Percentiles rank a stretch among this genome's conserved stretches.
phyloP scores from a whole-genome alignment of 2,329 filamentous ascomycete genomes.

The Arthrocladium fulminans region DNA sequence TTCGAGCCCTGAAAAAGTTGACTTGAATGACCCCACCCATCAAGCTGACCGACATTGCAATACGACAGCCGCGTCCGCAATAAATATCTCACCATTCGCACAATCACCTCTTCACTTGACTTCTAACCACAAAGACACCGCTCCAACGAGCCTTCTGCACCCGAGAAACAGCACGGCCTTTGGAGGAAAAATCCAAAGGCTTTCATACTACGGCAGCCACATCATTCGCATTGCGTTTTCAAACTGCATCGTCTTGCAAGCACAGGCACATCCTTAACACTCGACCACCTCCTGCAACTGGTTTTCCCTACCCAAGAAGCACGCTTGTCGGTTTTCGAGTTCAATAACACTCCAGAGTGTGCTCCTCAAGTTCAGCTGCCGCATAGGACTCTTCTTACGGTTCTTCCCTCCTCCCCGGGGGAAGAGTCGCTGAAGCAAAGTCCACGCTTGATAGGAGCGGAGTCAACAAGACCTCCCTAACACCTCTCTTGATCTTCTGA shows the following conservation, averaged over 20 bases:
- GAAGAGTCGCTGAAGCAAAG: constrained; percentile 99
- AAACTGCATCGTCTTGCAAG: constrained; percentile 37
- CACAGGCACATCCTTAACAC: constrained; percentile 40
- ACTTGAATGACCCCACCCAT: neutral
- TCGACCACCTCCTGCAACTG: constrained; percentile 36
- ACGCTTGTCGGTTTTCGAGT: constrained; percentile 16
- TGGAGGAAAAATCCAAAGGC: constrained; percentile 19
- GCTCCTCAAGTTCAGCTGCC: constrained; percentile 77
- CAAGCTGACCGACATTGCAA: constrained; percentile 2
- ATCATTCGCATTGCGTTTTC: constrained; percentile 25
- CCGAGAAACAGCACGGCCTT: constrained; percentile 14
- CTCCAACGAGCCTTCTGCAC: constrained; percentile 2
- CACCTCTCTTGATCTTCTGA: constrained; percentile 33
- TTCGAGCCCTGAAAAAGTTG: constrained; percentile 9
- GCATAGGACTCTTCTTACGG: constrained; percentile 97
- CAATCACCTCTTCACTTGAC: neutral
- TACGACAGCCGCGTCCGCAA: neutral
- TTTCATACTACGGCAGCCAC: constrained; percentile 21
- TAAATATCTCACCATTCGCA: constrained; percentile 11
- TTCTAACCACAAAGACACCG: neutral
- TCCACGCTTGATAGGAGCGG: constrained; percentile 71
- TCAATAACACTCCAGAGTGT: constrained; percentile 32
- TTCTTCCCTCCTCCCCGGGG: constrained; percentile 94
- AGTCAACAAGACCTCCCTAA: constrained; percentile 95
- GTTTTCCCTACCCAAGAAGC: constrained; percentile 17